These are phyloP conservation scores for Inga leiocalycina DNA, from an alignment of 306 rosid genomes.

Conservation along the genomic window DNA sequence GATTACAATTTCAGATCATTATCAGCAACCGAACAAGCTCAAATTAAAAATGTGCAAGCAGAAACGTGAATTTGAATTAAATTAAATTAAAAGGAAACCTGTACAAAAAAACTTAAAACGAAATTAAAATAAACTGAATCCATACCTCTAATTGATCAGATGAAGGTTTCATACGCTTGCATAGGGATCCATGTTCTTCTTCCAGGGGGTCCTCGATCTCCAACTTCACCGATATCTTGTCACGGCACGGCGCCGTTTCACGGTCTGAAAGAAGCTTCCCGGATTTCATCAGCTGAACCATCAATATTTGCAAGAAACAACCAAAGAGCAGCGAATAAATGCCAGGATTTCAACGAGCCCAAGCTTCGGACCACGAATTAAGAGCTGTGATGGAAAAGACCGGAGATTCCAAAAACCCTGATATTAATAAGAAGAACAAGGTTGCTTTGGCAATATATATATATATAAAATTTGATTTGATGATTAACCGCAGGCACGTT, in stretches of 20 bases:
- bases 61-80: not conserved
- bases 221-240: constrained; percentile 59
- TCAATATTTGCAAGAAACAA: constrained; percentile 4
- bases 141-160: constrained; percentile 54
- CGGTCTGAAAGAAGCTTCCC: constrained; percentile 44
- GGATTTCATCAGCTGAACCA: constrained; percentile 73
- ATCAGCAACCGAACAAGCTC: constrained; percentile 10
- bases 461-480: not conserved
- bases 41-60: not conserved
- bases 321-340: not conserved
- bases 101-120: not conserved
- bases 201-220: constrained; percentile 78
- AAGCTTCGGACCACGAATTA: constrained; percentile 4
- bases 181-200: constrained; percentile 60
- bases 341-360: not conserved
- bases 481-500: constrained; percentile 47
- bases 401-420: constrained; percentile 53
- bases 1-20: not conserved
- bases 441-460: not conserved
- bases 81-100: not conserved
- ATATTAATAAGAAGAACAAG: not conserved
- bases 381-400: constrained; percentile 23
- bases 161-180: constrained; percentile 66
- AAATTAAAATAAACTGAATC: not conserved
- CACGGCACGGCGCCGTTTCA: constrained; percentile 47